Conservation (phyloP, 2,329 filamentous ascomycete genomes). For the Apiospora hydei region DNA sequence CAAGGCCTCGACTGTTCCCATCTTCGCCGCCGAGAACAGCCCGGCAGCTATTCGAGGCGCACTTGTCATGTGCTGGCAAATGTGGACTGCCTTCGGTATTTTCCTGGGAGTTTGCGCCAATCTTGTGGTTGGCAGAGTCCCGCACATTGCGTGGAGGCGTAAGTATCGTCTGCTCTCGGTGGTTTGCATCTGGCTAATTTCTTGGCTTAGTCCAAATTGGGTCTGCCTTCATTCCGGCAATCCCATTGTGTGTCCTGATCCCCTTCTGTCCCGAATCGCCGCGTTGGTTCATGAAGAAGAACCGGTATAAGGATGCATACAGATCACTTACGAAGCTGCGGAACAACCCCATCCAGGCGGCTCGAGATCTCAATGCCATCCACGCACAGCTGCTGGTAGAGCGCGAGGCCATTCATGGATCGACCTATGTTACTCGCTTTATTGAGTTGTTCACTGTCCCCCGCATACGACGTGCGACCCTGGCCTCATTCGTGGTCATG, state of each 20-base stretch:
- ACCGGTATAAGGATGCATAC: constrained; percentile 53
- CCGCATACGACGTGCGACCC: constrained; percentile 73
- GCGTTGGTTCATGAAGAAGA: constrained; percentile 56
- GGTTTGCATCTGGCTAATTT: neutral
- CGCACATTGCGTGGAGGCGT: constrained; percentile 45
- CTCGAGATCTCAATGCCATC: constrained; percentile 61
- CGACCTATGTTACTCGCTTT: constrained; percentile 46
- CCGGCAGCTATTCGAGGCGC: constrained; percentile 60
- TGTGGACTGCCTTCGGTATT: constrained; percentile 67
- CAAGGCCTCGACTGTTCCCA: constrained; percentile 56
- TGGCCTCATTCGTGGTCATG: constrained; percentile 83
- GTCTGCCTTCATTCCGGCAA: constrained; percentile 36
- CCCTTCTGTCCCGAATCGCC: constrained; percentile 54
- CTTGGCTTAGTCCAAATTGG: constrained; percentile 33
- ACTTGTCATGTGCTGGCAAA: constrained; percentile 62
- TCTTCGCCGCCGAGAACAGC: constrained; percentile 61
- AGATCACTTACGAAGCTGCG: constrained; percentile 53
- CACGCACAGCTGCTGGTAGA: constrained; percentile 37
- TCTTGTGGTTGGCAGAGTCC: constrained; percentile 63
- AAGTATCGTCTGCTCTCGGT: constrained; percentile 24
- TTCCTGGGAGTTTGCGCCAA: constrained; percentile 69
- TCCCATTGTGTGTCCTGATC: constrained; percentile 33
- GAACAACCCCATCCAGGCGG: constrained; percentile 58
- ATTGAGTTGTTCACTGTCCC: constrained; percentile 73
- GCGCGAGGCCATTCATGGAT: constrained; percentile 25